Evolutionary conservation across 1,284 basidiomycete species (phyloP).

Genomic region (Ganoderma sinense): DNA sequence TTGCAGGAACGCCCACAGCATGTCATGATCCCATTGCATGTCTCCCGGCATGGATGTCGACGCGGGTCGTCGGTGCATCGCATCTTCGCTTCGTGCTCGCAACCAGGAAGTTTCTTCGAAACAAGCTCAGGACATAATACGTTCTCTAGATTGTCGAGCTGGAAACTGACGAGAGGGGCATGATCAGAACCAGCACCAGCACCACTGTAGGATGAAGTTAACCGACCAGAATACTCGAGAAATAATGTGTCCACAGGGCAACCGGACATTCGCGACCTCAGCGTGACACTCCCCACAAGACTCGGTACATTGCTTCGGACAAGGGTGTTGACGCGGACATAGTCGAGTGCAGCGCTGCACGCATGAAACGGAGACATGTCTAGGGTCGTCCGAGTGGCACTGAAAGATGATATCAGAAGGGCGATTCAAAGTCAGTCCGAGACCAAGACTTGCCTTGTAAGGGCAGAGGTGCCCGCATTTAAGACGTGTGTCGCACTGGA

Average conservation of each 20-base stretch:
- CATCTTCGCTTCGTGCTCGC: slow-evolving; percentile 62
- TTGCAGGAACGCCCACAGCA: slow-evolving; percentile 67
- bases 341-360: slow-evolving; percentile 57
- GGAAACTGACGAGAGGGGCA: slow-evolving; percentile 46
- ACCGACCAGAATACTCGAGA: slow-evolving; percentile 61
- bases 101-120: slow-evolving; percentile 55
- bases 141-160: slow-evolving; percentile 51
- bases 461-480: slow-evolving; percentile 77
- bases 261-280: slow-evolving; percentile 50
- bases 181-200: neutral
- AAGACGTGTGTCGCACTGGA: slow-evolving; percentile 61
- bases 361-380: slow-evolving; percentile 61
- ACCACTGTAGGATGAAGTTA: too few relatives aligned
- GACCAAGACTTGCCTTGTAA: slow-evolving; percentile 54
- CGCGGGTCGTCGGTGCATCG: slow-evolving; percentile 55
- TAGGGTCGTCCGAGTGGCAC: slow-evolving; percentile 74
- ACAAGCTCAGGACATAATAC: slow-evolving; percentile 56
- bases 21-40: slow-evolving; percentile 53
- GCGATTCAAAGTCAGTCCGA: neutral
- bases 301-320: slow-evolving; percentile 58
- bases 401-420: slow-evolving; percentile 34
- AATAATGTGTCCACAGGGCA: slow-evolving; percentile 74
- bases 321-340: slow-evolving; percentile 68
- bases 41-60: slow-evolving; percentile 47
- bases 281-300: slow-evolving; percentile 67